Conservation (phyloP, 2,329 filamentous ascomycete genomes). For the Colletotrichum sp. region DNA sequence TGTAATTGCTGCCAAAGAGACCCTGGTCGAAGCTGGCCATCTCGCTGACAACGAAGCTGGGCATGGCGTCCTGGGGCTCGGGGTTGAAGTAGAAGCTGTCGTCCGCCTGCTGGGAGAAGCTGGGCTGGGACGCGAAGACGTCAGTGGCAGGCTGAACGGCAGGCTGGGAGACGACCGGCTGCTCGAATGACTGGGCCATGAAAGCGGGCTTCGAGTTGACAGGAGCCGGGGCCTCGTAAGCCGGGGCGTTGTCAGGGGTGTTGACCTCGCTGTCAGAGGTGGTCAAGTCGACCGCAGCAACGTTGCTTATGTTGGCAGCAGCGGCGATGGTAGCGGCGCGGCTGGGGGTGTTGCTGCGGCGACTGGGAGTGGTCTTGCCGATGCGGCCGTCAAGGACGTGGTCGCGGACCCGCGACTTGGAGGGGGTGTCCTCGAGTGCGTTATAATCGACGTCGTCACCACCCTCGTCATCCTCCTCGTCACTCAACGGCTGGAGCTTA, state of each 20-base stretch:
- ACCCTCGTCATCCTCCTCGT: slow-evolving; percentile 25
- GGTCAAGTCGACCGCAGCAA: slow-evolving; percentile 21
- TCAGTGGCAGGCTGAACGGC: neutral
- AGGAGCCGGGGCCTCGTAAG: slow-evolving; percentile 1
- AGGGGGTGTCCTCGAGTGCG: slow-evolving; percentile 39
- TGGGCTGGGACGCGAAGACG: neutral
- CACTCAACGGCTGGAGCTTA: slow-evolving; percentile 29
- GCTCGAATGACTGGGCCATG: neutral
- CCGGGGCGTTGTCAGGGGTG: slow-evolving; percentile 14
- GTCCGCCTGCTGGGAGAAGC: neutral
- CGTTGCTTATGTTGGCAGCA: slow-evolving; percentile 7
- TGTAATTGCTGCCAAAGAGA: slow-evolving; percentile 19
- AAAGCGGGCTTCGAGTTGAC: neutral
- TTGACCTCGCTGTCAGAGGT: slow-evolving; percentile 22
- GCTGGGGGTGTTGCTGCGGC: slow-evolving; percentile 12
- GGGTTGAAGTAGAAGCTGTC: neutral
- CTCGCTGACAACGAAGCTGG: slow-evolving; percentile 1
- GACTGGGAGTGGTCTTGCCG: neutral
- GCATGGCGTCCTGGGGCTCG: neutral
- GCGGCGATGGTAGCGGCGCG: slow-evolving; percentile 22
- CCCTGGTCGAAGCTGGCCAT: neutral
- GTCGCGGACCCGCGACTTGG: slow-evolving; percentile 30
- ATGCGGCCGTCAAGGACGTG: slow-evolving; percentile 12
- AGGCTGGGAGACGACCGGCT: neutral
- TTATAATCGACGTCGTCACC: slow-evolving; percentile 32